Conservation (phyloP, 805 yeast genomes). For the Vanderwaltozyma polyspora region DNA sequence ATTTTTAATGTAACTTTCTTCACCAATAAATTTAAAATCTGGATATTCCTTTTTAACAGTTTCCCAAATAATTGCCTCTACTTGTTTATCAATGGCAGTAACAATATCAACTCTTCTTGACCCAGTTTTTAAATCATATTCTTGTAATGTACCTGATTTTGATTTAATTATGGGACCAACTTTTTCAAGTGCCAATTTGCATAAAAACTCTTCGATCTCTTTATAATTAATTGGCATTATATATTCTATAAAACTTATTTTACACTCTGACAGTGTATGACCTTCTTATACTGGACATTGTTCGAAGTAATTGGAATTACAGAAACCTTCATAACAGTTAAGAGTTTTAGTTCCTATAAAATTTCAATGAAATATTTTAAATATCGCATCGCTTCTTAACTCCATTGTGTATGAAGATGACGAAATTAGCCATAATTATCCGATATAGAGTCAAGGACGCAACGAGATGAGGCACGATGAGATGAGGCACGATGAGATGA, state of each 20-base stretch:
- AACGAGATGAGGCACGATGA: too few species aligned
- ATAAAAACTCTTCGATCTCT: slow-evolving; percentile 19
- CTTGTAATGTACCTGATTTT: slow-evolving; percentile 35
- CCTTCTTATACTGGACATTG: too few species aligned
- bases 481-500: too few species aligned
- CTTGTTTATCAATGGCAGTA: slow-evolving; percentile 49
- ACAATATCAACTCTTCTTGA: slow-evolving; percentile 46
- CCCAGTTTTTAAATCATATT: slow-evolving; percentile 25
- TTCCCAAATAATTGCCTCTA: slow-evolving; percentile 34
- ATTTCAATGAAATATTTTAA: too few species aligned
- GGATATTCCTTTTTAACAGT: slow-evolving; percentile 32
- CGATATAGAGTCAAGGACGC: too few species aligned
- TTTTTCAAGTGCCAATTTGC: slow-evolving; percentile 18
- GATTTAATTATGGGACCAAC: slow-evolving; percentile 39
- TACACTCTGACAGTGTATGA: too few species aligned
- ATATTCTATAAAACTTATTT: neutral
- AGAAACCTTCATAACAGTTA: neutral
- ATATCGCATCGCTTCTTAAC: too few species aligned
- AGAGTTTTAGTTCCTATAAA: too few species aligned
- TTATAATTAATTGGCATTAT: slow-evolving; percentile 13
- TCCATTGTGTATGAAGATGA: too few species aligned
- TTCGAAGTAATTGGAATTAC: too few species aligned
- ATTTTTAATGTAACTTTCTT: slow-evolving; percentile 44
- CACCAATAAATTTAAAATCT: slow-evolving; percentile 44
- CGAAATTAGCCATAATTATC: too few species aligned